Conservation (phyloP, 805 yeast species). For the Nakazawaea ishiwadae region DNA sequence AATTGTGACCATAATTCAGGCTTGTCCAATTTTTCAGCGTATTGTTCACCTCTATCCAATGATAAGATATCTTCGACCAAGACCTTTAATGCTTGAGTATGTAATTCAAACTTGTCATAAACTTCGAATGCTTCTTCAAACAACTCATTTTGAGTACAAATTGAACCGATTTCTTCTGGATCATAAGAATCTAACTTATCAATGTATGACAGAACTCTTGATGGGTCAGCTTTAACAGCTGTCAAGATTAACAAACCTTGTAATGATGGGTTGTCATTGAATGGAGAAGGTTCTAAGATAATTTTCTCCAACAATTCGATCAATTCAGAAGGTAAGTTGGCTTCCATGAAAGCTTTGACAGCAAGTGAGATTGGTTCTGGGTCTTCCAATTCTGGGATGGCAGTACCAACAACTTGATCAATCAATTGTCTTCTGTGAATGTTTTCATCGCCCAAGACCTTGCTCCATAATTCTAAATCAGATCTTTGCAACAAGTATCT, state of each 20-base stretch:
- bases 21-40: conserved; percentile 83
- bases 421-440: conserved; percentile 85
- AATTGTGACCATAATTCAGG: conserved; percentile 92
- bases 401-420: conserved; percentile 93
- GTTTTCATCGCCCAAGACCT: conserved; percentile 71
- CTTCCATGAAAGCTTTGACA: conserved; percentile 94
- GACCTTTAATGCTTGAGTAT: conserved; percentile 79
- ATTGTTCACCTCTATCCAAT: conserved; percentile 88
- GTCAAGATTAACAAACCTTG: conserved; percentile 92
- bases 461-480: conserved; percentile 78
- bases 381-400: conserved; percentile 88
- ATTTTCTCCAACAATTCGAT: conserved; percentile 94
- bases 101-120: conserved; percentile 77
- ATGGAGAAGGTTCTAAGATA: conserved; percentile 95
- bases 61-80: conserved; percentile 91
- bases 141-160: conserved; percentile 84
- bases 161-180: conserved; percentile 88
- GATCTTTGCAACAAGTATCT: conserved; percentile 86
- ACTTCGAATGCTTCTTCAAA: conserved; percentile 93
- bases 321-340: conserved; percentile 86
- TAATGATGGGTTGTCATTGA: conserved; percentile 89
- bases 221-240: conserved; percentile 91
- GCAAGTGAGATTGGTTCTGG: conserved; percentile 93
- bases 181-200: conserved; percentile 90
- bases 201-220: conserved; percentile 76